Conservation (phyloP, 2,329 filamentous ascomycete genomes). For the Claviceps citrina region DNA sequence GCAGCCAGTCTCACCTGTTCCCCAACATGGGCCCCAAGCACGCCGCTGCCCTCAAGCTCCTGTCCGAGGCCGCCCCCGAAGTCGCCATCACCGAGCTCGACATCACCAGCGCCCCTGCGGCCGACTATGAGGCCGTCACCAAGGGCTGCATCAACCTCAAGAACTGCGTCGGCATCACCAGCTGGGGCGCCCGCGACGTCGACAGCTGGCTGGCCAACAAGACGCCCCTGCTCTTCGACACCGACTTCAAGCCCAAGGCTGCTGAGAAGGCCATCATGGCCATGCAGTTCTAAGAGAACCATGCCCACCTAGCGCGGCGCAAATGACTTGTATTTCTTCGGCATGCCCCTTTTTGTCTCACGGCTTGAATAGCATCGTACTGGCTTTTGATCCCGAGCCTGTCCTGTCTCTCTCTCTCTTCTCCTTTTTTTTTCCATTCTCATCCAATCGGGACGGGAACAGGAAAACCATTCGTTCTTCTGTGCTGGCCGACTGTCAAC, state of each 20-base stretch:
- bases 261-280: neutral
- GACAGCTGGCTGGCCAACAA: slow-evolving; percentile 30
- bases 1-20: neutral
- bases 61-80: slow-evolving; percentile 36
- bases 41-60: slow-evolving; percentile 33
- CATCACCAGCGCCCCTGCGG: slow-evolving; percentile 38
- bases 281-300: too few relatives aligned
- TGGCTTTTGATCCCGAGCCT: too few relatives aligned
- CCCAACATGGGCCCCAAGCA: slow-evolving; percentile 21
- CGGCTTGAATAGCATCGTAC: too few relatives aligned
- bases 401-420: too few relatives aligned
- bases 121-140: slow-evolving; percentile 43
- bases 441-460: too few relatives aligned
- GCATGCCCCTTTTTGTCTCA: too few relatives aligned
- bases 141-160: slow-evolving; percentile 41
- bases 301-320: too few relatives aligned
- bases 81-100: slow-evolving; percentile 55
- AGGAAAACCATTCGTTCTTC: too few relatives aligned
- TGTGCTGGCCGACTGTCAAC: too few relatives aligned
- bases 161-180: slow-evolving; percentile 51
- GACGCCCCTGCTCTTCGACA: slow-evolving; percentile 39
- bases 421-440: too few relatives aligned
- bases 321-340: too few relatives aligned
- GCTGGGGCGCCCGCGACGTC: slow-evolving; percentile 39
- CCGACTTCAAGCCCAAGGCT: slow-evolving; percentile 18